Evolutionary conservation across 345 rosid species (phyloP), one percentile per base, ranked within the genome.

Genomic region (Eucalyptus curtisii): DNA sequence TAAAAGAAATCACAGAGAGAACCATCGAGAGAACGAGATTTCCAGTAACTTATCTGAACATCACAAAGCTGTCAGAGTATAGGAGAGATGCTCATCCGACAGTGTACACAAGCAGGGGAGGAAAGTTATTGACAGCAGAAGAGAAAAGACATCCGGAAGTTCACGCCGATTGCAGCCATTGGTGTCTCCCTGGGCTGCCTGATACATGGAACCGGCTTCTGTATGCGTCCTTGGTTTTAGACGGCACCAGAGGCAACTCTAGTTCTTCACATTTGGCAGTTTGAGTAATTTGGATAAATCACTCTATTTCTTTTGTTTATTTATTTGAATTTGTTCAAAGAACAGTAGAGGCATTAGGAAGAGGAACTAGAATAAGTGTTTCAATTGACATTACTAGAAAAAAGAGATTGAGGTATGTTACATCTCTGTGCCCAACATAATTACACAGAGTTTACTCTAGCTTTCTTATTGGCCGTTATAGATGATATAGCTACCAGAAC

Each of bases 171-270:
- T 95, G 96, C 91, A 93, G 93, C 90, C 97, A 95, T 68, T 93
- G 95, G 96, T 93, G 96, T 84, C 90, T 95, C 89, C 95, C 95
- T 15, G 96, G 95, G 49, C 87, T 95, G 25, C 96, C 96, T 17
- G 97, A 93, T 86, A 92, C 95, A 10, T 95, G 96, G 96, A 95
- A 94, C 86, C 86, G 42, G 37, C 92, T 94, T 10, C 33, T 94
- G 31, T 93, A 94, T 50, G 94, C 93, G 45, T 88, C 91, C 86
- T 84, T 94, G 87, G 88, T 89, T 53, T 45, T 90, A 20, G 89
- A 91, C 80, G 57, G 88, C 49, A 33, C 87, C 17, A 49, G 61
- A 40, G 49, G 45, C 68, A 88, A 25, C 68, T 90, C 81, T 25
- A 48, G 79, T 80, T 61, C 90, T 61, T 86, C 37, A 11, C 31